Evolutionary conservation across 2,329 filamentous ascomycete species (phyloP), one percentile per base, ranked within the genome.

Genomic region (Calonectria naviculata): DNA sequence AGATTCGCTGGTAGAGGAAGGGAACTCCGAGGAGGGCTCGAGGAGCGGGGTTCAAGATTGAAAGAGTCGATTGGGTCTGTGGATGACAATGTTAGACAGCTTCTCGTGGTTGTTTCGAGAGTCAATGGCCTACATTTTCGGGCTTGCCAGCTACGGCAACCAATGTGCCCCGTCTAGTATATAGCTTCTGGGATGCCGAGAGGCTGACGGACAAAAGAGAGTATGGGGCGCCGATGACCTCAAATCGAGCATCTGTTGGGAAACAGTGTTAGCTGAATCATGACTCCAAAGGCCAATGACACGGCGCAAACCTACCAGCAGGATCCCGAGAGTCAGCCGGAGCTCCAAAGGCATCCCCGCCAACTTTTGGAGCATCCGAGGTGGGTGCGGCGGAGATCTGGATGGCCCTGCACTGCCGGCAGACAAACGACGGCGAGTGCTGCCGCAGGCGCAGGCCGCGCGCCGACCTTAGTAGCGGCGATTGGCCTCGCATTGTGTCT

Each of bases 131-230:
- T 84, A 97, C 95, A 89, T 97, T 97, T 81, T 98, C 95, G 68
- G 94, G 89, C 82, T 97, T 96, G 76, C 97, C 97, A 78, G 94
- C 94, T 71, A 98, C 90, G 56, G 93, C 95, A 65, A 98, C 94
- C 62, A 99, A 87, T 1, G 96, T 98, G 65, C 97, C 97, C 78
- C 95, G 92, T 77, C 96, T 91, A 26, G 97, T 98, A 84, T 97
- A 98, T 61, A 99, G 91, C 78, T 94, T 93, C 83, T 98, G 96
- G 36, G 96, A 98, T 47, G 97, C 94, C 41, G 97, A 97, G 64
- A 99, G 90, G 9, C 93, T 94, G 75, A 98, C 95, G 26, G 96
- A 98, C 77, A 99, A 92, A 74, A 99, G 91, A 67, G 97, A 98
- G 84, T 97, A 97, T 1, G 96, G 95, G 28, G 94, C 91, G 73